Evolutionary conservation across 371 early-diverging fungal species (phyloP), one percentile per base, ranked within the genome.

Genomic region (Parasitella parasitica): DNA sequence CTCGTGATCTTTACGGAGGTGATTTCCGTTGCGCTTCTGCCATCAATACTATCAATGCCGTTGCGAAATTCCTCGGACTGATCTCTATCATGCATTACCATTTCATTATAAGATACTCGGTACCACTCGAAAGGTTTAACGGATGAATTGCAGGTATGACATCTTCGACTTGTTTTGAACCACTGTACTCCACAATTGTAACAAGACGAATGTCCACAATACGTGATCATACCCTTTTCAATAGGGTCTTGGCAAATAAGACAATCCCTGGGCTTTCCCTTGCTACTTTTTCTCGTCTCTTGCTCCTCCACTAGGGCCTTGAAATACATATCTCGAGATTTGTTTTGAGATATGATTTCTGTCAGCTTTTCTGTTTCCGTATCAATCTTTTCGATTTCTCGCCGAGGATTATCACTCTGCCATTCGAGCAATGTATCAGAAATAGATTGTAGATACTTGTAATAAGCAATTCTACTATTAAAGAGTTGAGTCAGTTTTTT

Each of bases 401-500:
- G 28, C 26, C 57, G 54, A 0, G 82, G 80, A 28, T 73, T 39
- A 1, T 13, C 8, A 18, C 71, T 63, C 46, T 70, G 58, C 63
- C 81, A 73, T 7, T 54, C 66, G 64, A 67, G 51, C 5, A 50
- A 28, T 9, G 72, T 74, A 43, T 87, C 86, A 0, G 88, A 86
- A 16, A 89, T 71, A 0, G 57, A 55, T 63, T 91, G 88, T 2
- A 89, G 75, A 11, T 74, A 72, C 7, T 75, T 69, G 55, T 78
- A 89, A 61, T 87, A 89, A 13, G 75, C 79, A 15, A 86, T 78
- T 6, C 88, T 83, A 11, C 75, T 54, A 54, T 78, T 78, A 34
- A 67, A 67, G 2, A 73, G 30, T 3, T 72, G 72, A 26, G 62
- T 69, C 1, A 85, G 59, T 18, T 61, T 61, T 5, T 69, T 60